Percentiles rank a stretch among this genome's conserved stretches.
Evolutionary conservation across 2,329 filamentous ascomycete species (phyloP).

Genomic region (Amphichorda felina): DNA sequence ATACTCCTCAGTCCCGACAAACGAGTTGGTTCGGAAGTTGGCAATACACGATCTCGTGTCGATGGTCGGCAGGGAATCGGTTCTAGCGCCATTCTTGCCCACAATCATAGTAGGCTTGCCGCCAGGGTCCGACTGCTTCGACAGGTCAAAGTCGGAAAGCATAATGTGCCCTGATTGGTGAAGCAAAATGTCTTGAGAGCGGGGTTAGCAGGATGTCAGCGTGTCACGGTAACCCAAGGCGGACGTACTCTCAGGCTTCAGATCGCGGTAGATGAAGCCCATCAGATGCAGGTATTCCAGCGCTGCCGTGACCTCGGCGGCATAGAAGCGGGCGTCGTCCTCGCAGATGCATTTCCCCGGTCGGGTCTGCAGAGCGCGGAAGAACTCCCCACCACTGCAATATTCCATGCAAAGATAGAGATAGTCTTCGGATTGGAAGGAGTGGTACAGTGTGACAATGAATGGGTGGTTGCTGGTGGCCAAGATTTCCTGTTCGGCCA

Average conservation of each 20-base stretch:
- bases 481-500: constrained; percentile 95
- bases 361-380: constrained; percentile 87
- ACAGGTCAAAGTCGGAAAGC: constrained; percentile 97
- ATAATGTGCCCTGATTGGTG: constrained; percentile 99
- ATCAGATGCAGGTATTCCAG: constrained; percentile 95
- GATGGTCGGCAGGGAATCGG: constrained; percentile 84
- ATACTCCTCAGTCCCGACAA: constrained; percentile 97
- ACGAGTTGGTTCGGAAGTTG: constrained; percentile 96
- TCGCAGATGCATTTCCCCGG: constrained; percentile 96
- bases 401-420: constrained; percentile 99
- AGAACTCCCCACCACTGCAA: constrained; percentile 97
- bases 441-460: constrained; percentile 97
- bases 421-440: constrained; percentile 97
- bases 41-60: constrained; percentile 97
- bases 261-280: constrained; percentile 97
- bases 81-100: constrained; percentile 76
- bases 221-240: neutral
- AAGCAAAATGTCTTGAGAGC: constrained; percentile 68
- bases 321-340: constrained; percentile 94
- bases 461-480: constrained; percentile 98
- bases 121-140: constrained; percentile 91
- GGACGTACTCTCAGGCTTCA: constrained; percentile 90
- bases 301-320: constrained; percentile 91
- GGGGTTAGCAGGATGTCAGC: constrained; percentile 4
- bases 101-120: constrained; percentile 98